phyloP scores from a whole-genome alignment of 768 basidiomycete genomes.

The Lyophyllum shimeji region DNA sequence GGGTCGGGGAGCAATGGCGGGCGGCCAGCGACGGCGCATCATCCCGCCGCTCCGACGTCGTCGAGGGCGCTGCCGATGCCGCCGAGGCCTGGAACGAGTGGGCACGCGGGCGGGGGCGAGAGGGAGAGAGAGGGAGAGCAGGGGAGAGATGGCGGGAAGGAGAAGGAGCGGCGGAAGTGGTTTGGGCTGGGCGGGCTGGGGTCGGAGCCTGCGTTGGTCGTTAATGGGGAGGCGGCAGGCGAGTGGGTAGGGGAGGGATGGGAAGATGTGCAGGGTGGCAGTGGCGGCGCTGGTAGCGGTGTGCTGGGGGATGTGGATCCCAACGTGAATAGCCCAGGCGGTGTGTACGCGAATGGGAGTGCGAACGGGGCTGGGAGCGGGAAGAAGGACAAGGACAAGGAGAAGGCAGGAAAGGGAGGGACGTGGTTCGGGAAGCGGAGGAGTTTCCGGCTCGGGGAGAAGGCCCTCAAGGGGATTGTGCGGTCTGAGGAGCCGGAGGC shows the following conservation, averaged over 20 bases:
- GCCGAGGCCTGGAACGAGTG: conserved; percentile 12
- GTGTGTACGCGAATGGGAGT: conserved; percentile 15
- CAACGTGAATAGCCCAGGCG: conserved; percentile 3
- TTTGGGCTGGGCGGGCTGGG: conserved; percentile 6
- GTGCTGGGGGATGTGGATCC: neutral
- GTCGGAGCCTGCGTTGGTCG: conserved; percentile 1
- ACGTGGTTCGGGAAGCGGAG: conserved; percentile 55
- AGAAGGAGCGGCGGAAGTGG: conserved; percentile 6
- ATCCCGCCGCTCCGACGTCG: neutral
- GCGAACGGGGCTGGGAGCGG: conserved; percentile 1
- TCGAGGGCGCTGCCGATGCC: conserved; percentile 1
- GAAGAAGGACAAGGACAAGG: conserved; percentile 34
- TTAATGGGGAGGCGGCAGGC: conserved; percentile 1
- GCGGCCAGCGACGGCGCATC: conserved; percentile 7
- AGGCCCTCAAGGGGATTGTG: conserved; percentile 17
- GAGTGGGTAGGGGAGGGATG: neutral
- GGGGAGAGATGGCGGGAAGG: neutral
- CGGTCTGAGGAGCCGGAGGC: conserved; percentile 11
- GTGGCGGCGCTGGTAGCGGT: too few relatives aligned
- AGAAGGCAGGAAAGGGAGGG: conserved; percentile 27
- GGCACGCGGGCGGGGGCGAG: neutral
- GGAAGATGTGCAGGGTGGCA: neutral
- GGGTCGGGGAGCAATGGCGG: neutral
- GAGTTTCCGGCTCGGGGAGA: conserved; percentile 41
- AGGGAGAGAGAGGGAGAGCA: neutral